phyloP scores from a whole-genome alignment of 306 rosid genomes.

The Fagus crenata region DNA sequence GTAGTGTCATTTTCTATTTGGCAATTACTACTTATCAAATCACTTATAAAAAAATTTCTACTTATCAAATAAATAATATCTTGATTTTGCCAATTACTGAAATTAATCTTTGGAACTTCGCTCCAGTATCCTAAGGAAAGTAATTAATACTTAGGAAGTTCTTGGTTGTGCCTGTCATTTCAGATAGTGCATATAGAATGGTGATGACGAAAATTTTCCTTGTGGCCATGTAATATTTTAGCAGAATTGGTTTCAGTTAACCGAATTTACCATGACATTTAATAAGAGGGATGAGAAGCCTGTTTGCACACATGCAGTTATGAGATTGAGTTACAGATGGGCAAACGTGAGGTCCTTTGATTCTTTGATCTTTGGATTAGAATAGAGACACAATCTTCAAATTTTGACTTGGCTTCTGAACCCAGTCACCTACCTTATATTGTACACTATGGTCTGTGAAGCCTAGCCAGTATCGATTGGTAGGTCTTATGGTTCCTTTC shows the following conservation, averaged over 20 bases:
- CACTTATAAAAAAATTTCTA: not conserved
- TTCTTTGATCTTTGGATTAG: not conserved
- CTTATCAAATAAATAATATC: too few relatives aligned
- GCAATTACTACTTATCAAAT: not conserved
- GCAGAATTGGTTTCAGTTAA: not conserved
- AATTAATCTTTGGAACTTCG: not conserved
- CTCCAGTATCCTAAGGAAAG: not conserved
- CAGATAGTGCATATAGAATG: not conserved
- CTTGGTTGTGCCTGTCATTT: not conserved
- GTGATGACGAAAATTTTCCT: not conserved
- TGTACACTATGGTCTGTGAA: too few relatives aligned
- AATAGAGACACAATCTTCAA: not conserved
- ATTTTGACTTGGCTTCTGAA: too few relatives aligned
- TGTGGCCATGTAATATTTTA: not conserved
- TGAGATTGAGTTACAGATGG: not conserved
- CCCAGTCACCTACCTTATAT: too few relatives aligned
- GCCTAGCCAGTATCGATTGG: too few relatives aligned
- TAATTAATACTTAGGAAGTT: not conserved
- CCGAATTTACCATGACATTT: not conserved
- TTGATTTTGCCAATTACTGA: not conserved
- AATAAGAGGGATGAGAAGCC: not conserved
- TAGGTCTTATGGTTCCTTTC: too few relatives aligned
- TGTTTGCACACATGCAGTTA: not conserved
- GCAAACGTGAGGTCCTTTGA: not conserved
- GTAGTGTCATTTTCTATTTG: not conserved